These are phyloP conservation scores for Panicum hallii DNA, from an alignment of 202 grass and related monocot species.

Conservation along the genomic window DNA sequence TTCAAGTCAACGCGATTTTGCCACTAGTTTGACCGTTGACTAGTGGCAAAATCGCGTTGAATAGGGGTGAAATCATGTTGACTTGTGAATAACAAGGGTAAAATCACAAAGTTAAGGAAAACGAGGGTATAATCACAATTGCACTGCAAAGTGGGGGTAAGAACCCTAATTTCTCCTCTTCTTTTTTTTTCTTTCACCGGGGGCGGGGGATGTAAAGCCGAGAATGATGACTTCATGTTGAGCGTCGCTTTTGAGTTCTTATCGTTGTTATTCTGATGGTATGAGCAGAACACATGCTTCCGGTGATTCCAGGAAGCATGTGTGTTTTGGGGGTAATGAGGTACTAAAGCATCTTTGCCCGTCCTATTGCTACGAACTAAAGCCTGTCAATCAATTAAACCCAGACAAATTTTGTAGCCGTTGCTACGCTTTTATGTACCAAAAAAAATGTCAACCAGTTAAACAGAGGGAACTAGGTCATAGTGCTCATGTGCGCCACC, in stretches of 20 bases:
- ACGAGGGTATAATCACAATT: too few relatives aligned
- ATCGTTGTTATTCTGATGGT: too few relatives aligned
- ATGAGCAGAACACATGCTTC: too few relatives aligned
- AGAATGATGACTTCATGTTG: background rate
- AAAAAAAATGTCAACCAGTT: background rate
- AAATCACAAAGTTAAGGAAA: too few relatives aligned
- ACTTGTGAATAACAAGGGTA: too few relatives aligned
- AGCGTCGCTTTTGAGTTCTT: too few relatives aligned
- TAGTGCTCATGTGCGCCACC: background rate
- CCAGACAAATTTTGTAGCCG: background rate
- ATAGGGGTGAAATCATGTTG: too few relatives aligned
- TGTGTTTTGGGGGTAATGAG: background rate
- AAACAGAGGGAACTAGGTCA: background rate
- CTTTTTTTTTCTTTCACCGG: background rate
- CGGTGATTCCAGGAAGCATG: background rate
- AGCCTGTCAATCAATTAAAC: background rate
- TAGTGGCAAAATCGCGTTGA: too few relatives aligned
- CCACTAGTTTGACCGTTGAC: too few relatives aligned
- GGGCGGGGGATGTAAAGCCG: background rate
- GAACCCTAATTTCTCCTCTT: too few relatives aligned
- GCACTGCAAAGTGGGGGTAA: too few relatives aligned
- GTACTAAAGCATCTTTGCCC: background rate
- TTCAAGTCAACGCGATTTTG: too few relatives aligned
- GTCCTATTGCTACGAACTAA: background rate
- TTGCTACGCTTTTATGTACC: background rate